A percentile compares a stretch with the other conserved stretches of the same genome.
phyloP scores from a whole-genome alignment of 2,329 filamentous ascomycete species.

The Talaromyces marneffei region DNA sequence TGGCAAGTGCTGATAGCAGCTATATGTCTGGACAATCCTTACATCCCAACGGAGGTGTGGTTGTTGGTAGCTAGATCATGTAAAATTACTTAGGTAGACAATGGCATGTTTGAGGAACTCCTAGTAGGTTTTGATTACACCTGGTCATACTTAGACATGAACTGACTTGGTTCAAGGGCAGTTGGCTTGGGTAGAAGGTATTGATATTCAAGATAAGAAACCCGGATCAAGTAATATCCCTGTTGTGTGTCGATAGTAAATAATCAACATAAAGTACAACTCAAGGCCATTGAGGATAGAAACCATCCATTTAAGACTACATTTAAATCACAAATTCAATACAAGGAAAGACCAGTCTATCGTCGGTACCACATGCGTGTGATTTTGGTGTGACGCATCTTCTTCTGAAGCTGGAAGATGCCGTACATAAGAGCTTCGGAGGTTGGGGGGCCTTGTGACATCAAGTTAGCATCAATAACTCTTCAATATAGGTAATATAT shows the following conservation, averaged over 20 bases:
- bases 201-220: conserved; percentile 19
- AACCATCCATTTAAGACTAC: conserved; percentile 4
- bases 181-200: background rate
- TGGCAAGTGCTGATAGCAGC: conserved; percentile 68
- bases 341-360: conserved; percentile 21
- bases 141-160: background rate
- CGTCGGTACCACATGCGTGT: conserved; percentile 55
- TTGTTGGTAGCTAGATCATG: conserved; percentile 43
- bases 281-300: conserved; percentile 15
- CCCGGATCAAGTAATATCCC: background rate
- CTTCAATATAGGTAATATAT: background rate
- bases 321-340: background rate
- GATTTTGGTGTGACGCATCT: conserved; percentile 59
- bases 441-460: conserved; percentile 44
- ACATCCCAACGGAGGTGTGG: conserved; percentile 56
- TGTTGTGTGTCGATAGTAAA: conserved; percentile 4
- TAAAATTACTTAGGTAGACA: conserved; percentile 9
- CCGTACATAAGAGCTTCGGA: conserved; percentile 55
- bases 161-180: background rate
- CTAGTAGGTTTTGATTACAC: background rate
- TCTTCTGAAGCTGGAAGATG: conserved; percentile 74
- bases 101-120: background rate
- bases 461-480: conserved; percentile 14
- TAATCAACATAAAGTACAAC: conserved; percentile 20
- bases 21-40: conserved; percentile 69